phyloP scores from a whole-genome alignment of 1,284 basidiomycete genomes.

The Boletellus deceptivus region DNA sequence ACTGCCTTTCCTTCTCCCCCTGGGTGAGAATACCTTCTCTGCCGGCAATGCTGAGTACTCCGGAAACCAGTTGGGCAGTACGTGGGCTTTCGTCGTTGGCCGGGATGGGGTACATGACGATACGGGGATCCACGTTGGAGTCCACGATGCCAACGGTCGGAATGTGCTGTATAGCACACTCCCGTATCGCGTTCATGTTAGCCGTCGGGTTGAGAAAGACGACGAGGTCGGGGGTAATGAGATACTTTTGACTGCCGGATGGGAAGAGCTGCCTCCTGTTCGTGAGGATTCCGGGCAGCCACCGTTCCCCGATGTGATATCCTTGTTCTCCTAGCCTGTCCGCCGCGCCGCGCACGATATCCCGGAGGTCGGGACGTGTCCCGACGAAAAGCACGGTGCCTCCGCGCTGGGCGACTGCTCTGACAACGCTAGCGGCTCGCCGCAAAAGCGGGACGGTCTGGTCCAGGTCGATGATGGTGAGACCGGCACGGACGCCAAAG shows the following conservation, averaged over 20 bases:
- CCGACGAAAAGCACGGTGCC: constrained; percentile 92
- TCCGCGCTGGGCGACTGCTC: constrained; percentile 77
- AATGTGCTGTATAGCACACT: constrained; percentile 81
- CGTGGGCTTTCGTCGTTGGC: constrained; percentile 95
- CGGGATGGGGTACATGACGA: constrained; percentile 98
- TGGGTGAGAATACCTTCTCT: constrained; percentile 66
- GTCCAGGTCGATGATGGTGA: constrained; percentile 95
- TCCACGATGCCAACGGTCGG: constrained; percentile 92
- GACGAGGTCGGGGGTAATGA: constrained; percentile 82
- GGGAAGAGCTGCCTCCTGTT: constrained; percentile 84
- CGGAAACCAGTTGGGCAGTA: constrained; percentile 87
- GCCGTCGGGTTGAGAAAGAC: constrained; percentile 86
- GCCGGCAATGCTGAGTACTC: constrained; percentile 90
- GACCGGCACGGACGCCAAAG: constrained; percentile 87
- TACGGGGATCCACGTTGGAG: constrained; percentile 92
- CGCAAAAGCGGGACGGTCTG: constrained; percentile 90
- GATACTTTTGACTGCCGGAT: constrained; percentile 54
- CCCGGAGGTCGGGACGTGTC: constrained; percentile 75
- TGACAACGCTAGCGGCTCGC: constrained; percentile 85
- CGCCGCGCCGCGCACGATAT: constrained; percentile 78
- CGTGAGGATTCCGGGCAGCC: constrained; percentile 93
- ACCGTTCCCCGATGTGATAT: constrained; percentile 83
- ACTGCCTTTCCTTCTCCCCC: constrained; percentile 14
- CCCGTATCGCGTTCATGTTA: constrained; percentile 81
- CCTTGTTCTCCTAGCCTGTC: constrained; percentile 75